These are phyloP conservation scores for Vitis labrusca DNA, from an alignment of 164 flowering plant species.

Conservation along the genomic window DNA sequence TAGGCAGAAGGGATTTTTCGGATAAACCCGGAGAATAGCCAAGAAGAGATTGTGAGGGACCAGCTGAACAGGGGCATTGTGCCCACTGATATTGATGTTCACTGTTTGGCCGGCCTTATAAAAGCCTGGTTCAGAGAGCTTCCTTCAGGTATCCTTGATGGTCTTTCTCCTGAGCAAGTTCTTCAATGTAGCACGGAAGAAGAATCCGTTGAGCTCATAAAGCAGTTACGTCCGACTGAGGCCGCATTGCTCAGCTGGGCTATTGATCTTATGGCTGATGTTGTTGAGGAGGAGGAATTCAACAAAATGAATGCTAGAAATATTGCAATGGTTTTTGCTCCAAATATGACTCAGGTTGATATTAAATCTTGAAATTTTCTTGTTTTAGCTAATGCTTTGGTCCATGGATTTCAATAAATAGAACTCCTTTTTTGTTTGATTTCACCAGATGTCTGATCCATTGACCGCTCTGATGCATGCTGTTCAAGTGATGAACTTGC, in stretches of 20 bases:
- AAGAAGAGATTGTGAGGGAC: slow-evolving; percentile 86
- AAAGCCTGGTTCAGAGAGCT: slow-evolving; percentile 98
- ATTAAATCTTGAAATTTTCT: not conserved
- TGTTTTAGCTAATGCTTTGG: not conserved
- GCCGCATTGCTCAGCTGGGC: slow-evolving; percentile 89
- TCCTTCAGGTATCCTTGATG: slow-evolving; percentile 86
- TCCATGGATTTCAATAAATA: slow-evolving; percentile 1
- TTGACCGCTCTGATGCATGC: slow-evolving; percentile 98
- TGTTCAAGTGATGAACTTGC: slow-evolving; percentile 97
- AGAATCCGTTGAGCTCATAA: slow-evolving; percentile 71
- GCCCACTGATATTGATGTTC: slow-evolving; percentile 88
- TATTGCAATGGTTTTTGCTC: slow-evolving; percentile 93
- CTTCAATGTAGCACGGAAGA: slow-evolving; percentile 84
- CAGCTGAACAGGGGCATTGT: slow-evolving; percentile 87
- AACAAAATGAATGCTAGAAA: slow-evolving; percentile 98
- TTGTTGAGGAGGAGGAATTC: slow-evolving; percentile 83
- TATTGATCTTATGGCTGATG: slow-evolving; percentile 93
- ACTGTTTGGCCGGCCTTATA: slow-evolving; percentile 91
- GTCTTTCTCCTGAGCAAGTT: slow-evolving; percentile 93
- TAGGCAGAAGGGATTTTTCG: slow-evolving; percentile 98
- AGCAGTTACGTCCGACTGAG: slow-evolving; percentile 76
- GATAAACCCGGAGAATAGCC: slow-evolving; percentile 90
- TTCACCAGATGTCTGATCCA: slow-evolving; percentile 92
- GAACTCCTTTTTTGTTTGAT: slow-evolving; percentile 1
- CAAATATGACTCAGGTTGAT: slow-evolving; percentile 94